phyloP scores from a whole-genome alignment of 345 rosid species.

The Arabis alpina region DNA sequence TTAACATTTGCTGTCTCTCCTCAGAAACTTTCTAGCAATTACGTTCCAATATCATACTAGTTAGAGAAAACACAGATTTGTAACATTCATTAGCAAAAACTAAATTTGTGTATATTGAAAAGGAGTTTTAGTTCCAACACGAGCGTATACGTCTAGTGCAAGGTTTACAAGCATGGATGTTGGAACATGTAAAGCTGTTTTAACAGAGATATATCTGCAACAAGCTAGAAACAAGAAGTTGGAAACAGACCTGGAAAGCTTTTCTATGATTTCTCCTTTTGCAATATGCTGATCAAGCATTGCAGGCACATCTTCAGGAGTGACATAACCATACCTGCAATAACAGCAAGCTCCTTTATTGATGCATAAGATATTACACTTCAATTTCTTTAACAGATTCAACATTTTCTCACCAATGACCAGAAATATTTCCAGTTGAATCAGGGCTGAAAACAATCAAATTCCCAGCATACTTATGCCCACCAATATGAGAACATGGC shows the following conservation, averaged over 20 bases:
- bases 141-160: not conserved
- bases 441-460: conserved; percentile 74
- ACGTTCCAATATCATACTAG: not conserved
- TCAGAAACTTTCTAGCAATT: conserved; percentile 10
- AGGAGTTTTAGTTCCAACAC: not conserved
- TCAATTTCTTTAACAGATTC: conserved; percentile 5
- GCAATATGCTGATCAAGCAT: conserved; percentile 88
- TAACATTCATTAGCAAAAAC: not conserved
- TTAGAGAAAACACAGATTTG: conserved; percentile 3
- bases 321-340: conserved; percentile 96
- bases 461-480: conserved; percentile 98
- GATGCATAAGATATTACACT: conserved; percentile 4
- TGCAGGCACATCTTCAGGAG: conserved; percentile 87
- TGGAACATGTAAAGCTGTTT: not conserved
- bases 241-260: conserved; percentile 75
- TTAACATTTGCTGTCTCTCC: conserved; percentile 14
- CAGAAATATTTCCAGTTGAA: conserved; percentile 60
- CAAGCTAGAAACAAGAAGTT: conserved; percentile 3
- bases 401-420: conserved; percentile 69
- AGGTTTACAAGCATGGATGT: conserved; percentile 12
- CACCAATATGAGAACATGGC: conserved; percentile 93
- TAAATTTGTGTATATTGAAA: not conserved
- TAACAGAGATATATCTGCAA: conserved; percentile 14
- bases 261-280: conserved; percentile 68
- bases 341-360: conserved; percentile 2